These are phyloP conservation scores for Gnetum montanum DNA, from an alignment of 75 land plant species.

Conservation along the genomic window DNA sequence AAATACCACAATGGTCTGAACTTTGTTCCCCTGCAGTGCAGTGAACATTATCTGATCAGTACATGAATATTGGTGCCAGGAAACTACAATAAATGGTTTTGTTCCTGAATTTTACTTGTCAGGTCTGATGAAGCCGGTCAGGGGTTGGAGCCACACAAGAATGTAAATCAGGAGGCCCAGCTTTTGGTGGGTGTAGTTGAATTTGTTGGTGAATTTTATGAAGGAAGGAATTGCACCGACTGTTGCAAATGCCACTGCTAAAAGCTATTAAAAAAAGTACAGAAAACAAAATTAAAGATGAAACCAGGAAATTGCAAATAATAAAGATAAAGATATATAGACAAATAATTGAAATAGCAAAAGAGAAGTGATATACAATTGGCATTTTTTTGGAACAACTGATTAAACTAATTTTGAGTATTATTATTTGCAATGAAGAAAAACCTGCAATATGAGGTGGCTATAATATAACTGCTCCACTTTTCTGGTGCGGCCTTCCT, in stretches of 20 bases:
- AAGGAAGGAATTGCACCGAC: conserved; percentile 58
- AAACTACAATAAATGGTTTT: background rate
- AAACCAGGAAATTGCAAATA: too few species aligned
- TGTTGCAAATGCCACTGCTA: conserved; percentile 50
- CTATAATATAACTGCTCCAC: conserved; percentile 7
- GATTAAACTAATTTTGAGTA: too few species aligned
- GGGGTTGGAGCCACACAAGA: conserved; percentile 54
- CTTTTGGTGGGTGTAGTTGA: conserved; percentile 64
- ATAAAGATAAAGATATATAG: too few species aligned
- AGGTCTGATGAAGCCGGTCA: conserved; percentile 65
- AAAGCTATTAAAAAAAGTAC: too few species aligned
- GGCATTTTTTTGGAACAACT: too few species aligned
- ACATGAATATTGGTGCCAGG: background rate
- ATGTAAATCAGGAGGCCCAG: conserved; percentile 63
- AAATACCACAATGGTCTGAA: conserved; percentile 62
- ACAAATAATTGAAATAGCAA: too few species aligned
- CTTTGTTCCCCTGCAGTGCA: conserved; percentile 40
- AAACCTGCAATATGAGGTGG: conserved; percentile 16
- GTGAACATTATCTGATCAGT: background rate
- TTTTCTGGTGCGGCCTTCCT: conserved; percentile 6
- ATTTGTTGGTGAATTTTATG: conserved; percentile 57
- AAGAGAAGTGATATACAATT: too few species aligned
- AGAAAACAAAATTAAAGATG: too few species aligned
- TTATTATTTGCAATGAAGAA: too few species aligned
- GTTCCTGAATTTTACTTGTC: conserved; percentile 31